These are phyloP conservation scores for Acanthamoeba lenticulata DNA, from an alignment of 208 protist genomes.

Conservation along the genomic window DNA sequence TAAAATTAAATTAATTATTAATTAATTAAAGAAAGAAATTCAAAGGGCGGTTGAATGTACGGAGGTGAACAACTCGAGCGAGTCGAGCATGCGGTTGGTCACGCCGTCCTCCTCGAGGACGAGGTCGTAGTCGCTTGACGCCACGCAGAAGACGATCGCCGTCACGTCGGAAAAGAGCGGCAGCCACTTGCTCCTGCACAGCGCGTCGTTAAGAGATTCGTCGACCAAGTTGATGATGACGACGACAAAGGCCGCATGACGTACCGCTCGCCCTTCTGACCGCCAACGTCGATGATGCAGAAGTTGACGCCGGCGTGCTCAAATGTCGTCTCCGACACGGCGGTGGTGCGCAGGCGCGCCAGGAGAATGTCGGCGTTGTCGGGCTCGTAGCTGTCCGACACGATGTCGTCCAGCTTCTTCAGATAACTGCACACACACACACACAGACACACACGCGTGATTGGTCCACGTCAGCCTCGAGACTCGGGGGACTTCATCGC, in stretches of 20 bases:
- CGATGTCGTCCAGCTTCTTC: conserved; percentile 81
- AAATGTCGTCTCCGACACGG: conserved; percentile 87
- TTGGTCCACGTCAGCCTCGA: no score
- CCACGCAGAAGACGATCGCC: conserved; percentile 86
- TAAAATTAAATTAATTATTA: background rate
- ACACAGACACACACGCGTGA: background rate
- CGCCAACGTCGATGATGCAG: conserved; percentile 90
- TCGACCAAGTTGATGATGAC: background rate
- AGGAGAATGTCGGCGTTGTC: conserved; percentile 87
- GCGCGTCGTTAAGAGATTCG: no score
- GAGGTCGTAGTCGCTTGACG: conserved; percentile 86
- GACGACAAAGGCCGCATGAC: background rate
- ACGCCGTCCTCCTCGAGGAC: conserved; percentile 88
- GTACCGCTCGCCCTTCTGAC: conserved; percentile 86
- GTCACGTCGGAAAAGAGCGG: conserved; percentile 90
- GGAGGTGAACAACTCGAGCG: conserved; percentile 82
- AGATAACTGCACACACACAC: conserved; percentile 84
- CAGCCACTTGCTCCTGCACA: conserved; percentile 88
- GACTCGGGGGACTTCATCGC: no score
- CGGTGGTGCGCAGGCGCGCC: conserved; percentile 86
- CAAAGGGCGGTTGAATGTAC: background rate
- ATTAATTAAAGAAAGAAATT: background rate
- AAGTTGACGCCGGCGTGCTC: conserved; percentile 81
- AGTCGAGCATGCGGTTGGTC: conserved; percentile 87
- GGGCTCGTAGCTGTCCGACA: conserved; percentile 81